A percentile compares a stretch with the other conserved stretches of the same genome.
phyloP scores from a whole-genome alignment of 1,284 basidiomycete species.

The Sanghuangporus sanghuang region DNA sequence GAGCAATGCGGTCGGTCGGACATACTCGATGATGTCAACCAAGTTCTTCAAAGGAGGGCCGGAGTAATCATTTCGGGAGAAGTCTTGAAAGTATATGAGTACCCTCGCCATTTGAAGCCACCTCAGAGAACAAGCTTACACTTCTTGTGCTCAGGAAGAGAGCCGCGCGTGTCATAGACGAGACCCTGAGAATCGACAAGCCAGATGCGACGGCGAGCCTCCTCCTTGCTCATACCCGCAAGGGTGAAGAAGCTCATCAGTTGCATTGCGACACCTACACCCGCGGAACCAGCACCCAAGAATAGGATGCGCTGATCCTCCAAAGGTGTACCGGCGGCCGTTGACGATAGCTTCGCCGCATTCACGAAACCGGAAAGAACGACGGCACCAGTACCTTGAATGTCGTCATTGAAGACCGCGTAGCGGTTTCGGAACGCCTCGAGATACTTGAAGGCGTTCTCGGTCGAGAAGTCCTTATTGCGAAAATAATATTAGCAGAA shows the following conservation, averaged over 20 bases:
- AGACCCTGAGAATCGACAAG: conserved; percentile 86
- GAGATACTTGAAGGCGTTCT: conserved; percentile 83
- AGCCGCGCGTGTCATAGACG: conserved; percentile 66
- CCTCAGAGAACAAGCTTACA: conserved; percentile 37
- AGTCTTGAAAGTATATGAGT: conserved; percentile 43
- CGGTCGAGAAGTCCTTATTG: conserved; percentile 74
- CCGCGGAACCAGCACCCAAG: conserved; percentile 85
- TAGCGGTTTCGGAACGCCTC: conserved; percentile 69
- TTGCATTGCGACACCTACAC: conserved; percentile 87
- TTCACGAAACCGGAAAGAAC: conserved; percentile 89
- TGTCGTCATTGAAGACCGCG: conserved; percentile 89
- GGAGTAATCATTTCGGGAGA: conserved; percentile 75
- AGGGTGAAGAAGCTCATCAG: conserved; percentile 86
- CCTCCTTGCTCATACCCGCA: conserved; percentile 67
- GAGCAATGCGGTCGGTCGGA: conserved; percentile 88
- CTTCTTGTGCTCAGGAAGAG: conserved; percentile 80
- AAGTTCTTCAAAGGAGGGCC: conserved; percentile 74
- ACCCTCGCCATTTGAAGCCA: background rate
- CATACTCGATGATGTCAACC: conserved; percentile 77
- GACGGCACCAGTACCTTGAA: conserved; percentile 87
- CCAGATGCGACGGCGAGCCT: conserved; percentile 79
- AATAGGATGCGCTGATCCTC: conserved; percentile 85
- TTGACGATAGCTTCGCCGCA: conserved; percentile 75
- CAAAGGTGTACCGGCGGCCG: conserved; percentile 65
- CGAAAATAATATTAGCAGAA: background rate